Percentiles rank a stretch among this genome's conserved stretches.
phyloP scores from a whole-genome alignment of 2,329 filamentous ascomycete genomes.

The Talaromyces sp. region DNA sequence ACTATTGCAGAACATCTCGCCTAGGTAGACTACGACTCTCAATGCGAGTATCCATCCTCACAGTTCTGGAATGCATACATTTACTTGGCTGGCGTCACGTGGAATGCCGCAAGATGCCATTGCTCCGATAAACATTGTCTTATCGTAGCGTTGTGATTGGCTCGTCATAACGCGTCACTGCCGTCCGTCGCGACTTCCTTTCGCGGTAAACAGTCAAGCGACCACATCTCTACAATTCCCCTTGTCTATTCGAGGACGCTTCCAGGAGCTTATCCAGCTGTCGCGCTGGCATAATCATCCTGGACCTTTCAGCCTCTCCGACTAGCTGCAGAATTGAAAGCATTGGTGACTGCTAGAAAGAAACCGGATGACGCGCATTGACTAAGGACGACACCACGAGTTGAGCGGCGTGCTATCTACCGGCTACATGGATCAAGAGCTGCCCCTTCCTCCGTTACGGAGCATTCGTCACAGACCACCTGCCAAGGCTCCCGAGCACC shows the following conservation, averaged over 20 bases:
- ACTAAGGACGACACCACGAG: not conserved
- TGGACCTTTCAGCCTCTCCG: not conserved
- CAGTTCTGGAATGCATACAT: too few species aligned
- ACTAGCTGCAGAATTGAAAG: not conserved
- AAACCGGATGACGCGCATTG: not conserved
- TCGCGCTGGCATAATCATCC: slow-evolving; percentile 14
- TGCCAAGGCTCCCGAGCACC: slow-evolving; percentile 17
- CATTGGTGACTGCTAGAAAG: not conserved
- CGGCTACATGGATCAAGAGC: slow-evolving; percentile 20
- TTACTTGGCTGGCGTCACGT: not conserved
- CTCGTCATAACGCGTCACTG: slow-evolving; percentile 6
- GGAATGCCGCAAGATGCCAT: not conserved
- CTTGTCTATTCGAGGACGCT: not conserved
- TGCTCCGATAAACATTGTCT: not conserved
- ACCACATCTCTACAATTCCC: not conserved
- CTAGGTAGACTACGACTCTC: too few species aligned
- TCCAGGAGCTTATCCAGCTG: slow-evolving; percentile 12
- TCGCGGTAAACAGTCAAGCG: slow-evolving; percentile 18
- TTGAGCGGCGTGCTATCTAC: not conserved
- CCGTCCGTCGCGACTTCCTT: slow-evolving; percentile 5
- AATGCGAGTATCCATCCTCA: too few species aligned
- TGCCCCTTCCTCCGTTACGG: slow-evolving; percentile 39
- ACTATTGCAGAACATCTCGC: not conserved
- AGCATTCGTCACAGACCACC: slow-evolving; percentile 36
- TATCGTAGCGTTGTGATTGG: slow-evolving; percentile 7